These are phyloP conservation scores for Myriosclerotinia duriaeana DNA, from an alignment of 2,329 filamentous ascomycete genomes.

Conservation along the genomic window DNA sequence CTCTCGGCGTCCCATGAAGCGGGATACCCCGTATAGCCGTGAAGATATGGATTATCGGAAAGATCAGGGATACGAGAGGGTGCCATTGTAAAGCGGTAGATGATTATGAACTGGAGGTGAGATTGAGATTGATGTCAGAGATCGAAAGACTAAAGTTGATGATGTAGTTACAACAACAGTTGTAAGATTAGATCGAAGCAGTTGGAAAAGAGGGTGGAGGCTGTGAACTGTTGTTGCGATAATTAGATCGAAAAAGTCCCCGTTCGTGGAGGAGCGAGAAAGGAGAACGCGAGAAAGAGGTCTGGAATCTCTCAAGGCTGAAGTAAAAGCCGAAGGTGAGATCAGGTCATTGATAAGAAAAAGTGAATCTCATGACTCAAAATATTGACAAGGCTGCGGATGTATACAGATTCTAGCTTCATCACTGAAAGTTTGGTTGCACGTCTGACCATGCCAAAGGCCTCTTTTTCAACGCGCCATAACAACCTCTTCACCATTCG, in stretches of 20 bases:
- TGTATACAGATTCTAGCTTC: background rate
- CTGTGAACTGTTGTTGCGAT: no score
- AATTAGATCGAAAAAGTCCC: no score
- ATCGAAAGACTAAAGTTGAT: accelerated
- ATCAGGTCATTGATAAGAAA: background rate
- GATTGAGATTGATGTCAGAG: background rate
- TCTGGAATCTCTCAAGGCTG: background rate
- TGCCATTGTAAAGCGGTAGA: no score
- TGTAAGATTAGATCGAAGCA: background rate
- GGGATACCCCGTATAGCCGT: background rate
- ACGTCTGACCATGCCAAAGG: background rate
- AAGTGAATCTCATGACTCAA: background rate
- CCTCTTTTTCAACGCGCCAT: background rate
- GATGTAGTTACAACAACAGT: background rate
- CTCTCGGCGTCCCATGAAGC: background rate
- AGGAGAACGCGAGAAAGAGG: background rate
- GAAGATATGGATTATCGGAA: background rate
- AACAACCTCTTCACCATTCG: background rate
- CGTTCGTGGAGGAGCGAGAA: background rate
- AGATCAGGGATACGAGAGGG: background rate
- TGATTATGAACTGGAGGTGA: no score
- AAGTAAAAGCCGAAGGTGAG: background rate
- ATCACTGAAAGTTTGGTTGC: background rate
- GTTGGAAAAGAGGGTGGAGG: no score
- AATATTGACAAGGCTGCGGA: background rate